These are phyloP conservation scores for Penicillium hordei DNA, from an alignment of 2,329 filamentous ascomycete genomes.

Conservation along the genomic window DNA sequence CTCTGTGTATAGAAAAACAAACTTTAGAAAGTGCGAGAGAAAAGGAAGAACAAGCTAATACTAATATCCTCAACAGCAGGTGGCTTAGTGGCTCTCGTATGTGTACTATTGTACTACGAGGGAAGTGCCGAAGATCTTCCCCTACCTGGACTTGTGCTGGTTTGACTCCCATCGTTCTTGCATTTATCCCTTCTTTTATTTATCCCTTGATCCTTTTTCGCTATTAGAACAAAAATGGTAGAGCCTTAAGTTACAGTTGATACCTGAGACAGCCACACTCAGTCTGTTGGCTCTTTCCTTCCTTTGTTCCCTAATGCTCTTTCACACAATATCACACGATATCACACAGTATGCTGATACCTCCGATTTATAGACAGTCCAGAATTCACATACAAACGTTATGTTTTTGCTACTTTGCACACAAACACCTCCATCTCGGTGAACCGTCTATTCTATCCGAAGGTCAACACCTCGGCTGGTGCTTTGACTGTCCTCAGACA, in stretches of 20 bases:
- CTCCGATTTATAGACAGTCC: neutral
- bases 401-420: neutral
- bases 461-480: neutral
- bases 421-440: neutral
- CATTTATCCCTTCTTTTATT: too few relatives aligned
- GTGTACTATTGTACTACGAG: neutral
- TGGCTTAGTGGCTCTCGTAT: neutral
- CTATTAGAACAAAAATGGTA: too few relatives aligned
- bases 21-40: too few relatives aligned
- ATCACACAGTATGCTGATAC: neutral
- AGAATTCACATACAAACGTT: neutral
- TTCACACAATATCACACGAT: neutral
- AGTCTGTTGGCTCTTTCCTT: too few relatives aligned
- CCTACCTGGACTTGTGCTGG: neutral
- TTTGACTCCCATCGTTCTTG: neutral
- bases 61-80: neutral
- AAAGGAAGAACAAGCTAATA: neutral
- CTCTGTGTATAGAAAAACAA: neutral
- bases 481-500: neutral
- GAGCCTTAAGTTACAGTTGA: neutral
- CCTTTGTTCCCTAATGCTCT: too few relatives aligned
- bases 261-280: neutral
- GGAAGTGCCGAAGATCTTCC: slow-evolving; percentile 3
- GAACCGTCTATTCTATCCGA: neutral
- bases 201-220: too few relatives aligned